These are phyloP conservation scores for Moniliella sp. DNA, from an alignment of 1,284 basidiomycete genomes.

Conservation along the genomic window DNA sequence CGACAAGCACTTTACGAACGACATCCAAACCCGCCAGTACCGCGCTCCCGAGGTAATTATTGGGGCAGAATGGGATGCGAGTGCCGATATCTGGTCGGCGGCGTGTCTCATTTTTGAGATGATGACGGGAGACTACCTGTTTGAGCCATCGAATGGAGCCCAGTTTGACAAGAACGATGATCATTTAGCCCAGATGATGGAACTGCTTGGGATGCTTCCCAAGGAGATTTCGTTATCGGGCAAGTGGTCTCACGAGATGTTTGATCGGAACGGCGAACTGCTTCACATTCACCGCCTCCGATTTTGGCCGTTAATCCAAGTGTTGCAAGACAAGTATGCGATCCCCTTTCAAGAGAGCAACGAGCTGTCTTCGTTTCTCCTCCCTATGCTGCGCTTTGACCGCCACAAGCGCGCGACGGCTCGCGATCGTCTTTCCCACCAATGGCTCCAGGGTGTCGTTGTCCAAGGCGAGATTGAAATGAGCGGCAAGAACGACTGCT, in stretches of 20 bases:
- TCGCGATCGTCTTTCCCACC: too few species aligned
- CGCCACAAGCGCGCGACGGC: too few species aligned
- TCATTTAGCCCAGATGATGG: constrained; percentile 95
- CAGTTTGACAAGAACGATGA: constrained; percentile 87
- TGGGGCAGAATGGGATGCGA: constrained; percentile 80
- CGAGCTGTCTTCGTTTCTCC: too few species aligned
- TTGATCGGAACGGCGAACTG: constrained; percentile 81
- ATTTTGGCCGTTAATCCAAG: too few species aligned
- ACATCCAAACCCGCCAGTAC: too few species aligned
- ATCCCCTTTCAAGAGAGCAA: too few species aligned
- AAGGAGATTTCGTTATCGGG: constrained; percentile 64
- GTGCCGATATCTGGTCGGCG: constrained; percentile 86
- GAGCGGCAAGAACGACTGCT: too few species aligned
- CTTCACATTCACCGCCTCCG: too few species aligned
- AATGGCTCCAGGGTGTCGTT: too few species aligned
- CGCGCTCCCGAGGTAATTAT: constrained; percentile 87
- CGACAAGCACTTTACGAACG: constrained; percentile 80
- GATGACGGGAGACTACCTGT: constrained; percentile 63
- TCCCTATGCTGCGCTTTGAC: too few species aligned
- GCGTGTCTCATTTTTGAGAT: constrained; percentile 71
- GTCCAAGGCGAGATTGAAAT: too few species aligned
- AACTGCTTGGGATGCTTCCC: constrained; percentile 72
- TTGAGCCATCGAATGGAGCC: constrained; percentile 60
- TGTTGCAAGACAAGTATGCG: too few species aligned
- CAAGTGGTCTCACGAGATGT: constrained; percentile 82